These are phyloP conservation scores for Asparagopsis taxiformis DNA, from an alignment of 31 red algal species.

Conservation along the genomic window DNA sequence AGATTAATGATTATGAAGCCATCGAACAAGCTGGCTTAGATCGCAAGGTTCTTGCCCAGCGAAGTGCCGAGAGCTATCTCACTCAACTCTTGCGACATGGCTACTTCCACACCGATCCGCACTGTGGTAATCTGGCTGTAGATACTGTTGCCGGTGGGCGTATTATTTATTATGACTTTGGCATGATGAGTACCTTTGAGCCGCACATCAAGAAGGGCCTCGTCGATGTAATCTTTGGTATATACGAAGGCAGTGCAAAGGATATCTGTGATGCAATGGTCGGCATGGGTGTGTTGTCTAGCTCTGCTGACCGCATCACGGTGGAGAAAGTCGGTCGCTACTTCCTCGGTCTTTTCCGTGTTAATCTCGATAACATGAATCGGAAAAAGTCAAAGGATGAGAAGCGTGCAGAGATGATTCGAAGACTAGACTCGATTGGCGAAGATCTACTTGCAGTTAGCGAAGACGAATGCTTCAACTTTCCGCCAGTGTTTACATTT, in stretches of 20 bases:
- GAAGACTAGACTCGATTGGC: conserved; percentile 63
- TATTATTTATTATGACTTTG: conserved; percentile 87
- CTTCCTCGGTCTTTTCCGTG: conserved; percentile 69
- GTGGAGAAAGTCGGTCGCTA: conserved; percentile 82
- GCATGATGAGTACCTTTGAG: conserved; percentile 72
- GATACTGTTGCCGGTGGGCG: conserved; percentile 67
- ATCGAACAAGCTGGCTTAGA: conserved; percentile 72
- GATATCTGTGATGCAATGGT: conserved; percentile 76
- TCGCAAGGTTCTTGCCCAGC: conserved; percentile 51
- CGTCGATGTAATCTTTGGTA: conserved; percentile 73
- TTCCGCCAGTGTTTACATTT: conserved; percentile 90
- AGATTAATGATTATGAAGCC: conserved; percentile 75
- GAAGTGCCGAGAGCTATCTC: conserved; percentile 76
- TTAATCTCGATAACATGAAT: conserved; percentile 40
- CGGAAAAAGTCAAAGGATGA: conserved; percentile 40
- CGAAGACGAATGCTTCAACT: conserved; percentile 81
- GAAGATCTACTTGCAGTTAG: conserved; percentile 80
- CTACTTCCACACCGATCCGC: conserved; percentile 93
- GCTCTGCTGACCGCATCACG: conserved; percentile 56
- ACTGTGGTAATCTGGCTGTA: conserved; percentile 85
- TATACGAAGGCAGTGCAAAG: conserved; percentile 66
- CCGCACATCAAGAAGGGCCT: conserved; percentile 61
- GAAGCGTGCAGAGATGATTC: conserved; percentile 34
- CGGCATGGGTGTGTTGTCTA: conserved; percentile 64
- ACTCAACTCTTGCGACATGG: conserved; percentile 81